Percentiles rank a stretch among this genome's conserved stretches.
Evolutionary conservation across 73 alveolate genomes (phyloP).

Genomic region (Paramecium primaurelia): DNA sequence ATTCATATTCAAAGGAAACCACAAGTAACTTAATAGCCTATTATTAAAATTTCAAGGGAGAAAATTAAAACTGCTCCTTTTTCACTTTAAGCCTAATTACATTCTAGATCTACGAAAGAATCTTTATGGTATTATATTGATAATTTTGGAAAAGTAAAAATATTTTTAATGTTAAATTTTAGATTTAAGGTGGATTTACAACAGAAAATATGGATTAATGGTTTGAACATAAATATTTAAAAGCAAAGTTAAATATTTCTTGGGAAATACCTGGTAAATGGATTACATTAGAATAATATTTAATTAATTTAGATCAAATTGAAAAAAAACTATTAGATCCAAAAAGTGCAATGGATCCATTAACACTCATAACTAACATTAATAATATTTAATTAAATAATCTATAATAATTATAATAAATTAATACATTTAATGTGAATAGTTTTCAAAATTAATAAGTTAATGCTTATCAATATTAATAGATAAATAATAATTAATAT

Average conservation of each 20-base stretch:
- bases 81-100: not conserved
- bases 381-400: not conserved
- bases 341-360: not conserved
- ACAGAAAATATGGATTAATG: slow-evolving; percentile 16
- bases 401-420: not conserved
- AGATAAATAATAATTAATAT: not conserved
- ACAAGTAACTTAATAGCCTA: not conserved
- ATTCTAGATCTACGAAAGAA: not conserved
- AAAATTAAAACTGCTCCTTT: not conserved
- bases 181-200: not conserved
- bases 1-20: not conserved
- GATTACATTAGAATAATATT: not conserved
- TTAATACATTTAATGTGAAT: not conserved
- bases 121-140: not conserved
- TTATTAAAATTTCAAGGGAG: not conserved
- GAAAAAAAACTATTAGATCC: not conserved
- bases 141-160: not conserved
- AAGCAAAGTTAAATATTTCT: not conserved
- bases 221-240: not conserved
- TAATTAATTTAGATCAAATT: not conserved
- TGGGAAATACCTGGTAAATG: not conserved
- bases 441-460: not conserved
- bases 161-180: not conserved
- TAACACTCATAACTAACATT: not conserved
- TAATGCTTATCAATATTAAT: not conserved